Percentiles rank a stretch among this genome's conserved stretches.
Conservation (phyloP, 2,329 filamentous ascomycete species). For the Trichoderma breve region DNA sequence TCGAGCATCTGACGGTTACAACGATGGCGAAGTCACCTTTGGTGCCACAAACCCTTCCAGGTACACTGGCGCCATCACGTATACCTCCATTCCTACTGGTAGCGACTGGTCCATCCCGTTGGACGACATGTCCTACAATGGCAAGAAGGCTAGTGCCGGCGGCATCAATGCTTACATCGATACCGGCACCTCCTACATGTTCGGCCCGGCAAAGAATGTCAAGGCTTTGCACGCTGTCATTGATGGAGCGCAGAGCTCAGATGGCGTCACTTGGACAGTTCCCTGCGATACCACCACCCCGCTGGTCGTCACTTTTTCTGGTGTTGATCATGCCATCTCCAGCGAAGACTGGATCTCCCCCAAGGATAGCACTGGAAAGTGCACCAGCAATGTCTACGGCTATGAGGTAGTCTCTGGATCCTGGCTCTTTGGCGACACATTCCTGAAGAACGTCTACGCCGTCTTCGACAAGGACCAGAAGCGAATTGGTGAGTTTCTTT, state of each 20-base stretch:
- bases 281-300: conserved; percentile 66
- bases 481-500: conserved; percentile 55
- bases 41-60: conserved; percentile 66
- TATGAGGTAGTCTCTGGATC: conserved; percentile 61
- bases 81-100: conserved; percentile 53
- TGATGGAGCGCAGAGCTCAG: conserved; percentile 55
- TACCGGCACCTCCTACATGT: conserved; percentile 77
- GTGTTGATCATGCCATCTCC: conserved; percentile 63
- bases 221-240: conserved; percentile 66
- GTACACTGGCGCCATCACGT: conserved; percentile 67
- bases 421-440: conserved; percentile 84
- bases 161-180: conserved; percentile 69
- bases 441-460: conserved; percentile 85
- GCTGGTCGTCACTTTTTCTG: conserved; percentile 67
- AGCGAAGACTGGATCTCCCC: conserved; percentile 67
- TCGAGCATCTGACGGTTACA: conserved; percentile 61
- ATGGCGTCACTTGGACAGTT: conserved; percentile 64
- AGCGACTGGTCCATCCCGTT: conserved; percentile 73
- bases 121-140: conserved; percentile 63
- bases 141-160: conserved; percentile 55
- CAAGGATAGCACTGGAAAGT: conserved; percentile 45
- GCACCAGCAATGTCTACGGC: conserved; percentile 73
- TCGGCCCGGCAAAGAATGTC: conserved; percentile 68
- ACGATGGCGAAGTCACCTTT: conserved; percentile 75
- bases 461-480: conserved; percentile 75